phyloP scores from a whole-genome alignment of 108 stramenopile species.

The Cylindrotheca closterium region DNA sequence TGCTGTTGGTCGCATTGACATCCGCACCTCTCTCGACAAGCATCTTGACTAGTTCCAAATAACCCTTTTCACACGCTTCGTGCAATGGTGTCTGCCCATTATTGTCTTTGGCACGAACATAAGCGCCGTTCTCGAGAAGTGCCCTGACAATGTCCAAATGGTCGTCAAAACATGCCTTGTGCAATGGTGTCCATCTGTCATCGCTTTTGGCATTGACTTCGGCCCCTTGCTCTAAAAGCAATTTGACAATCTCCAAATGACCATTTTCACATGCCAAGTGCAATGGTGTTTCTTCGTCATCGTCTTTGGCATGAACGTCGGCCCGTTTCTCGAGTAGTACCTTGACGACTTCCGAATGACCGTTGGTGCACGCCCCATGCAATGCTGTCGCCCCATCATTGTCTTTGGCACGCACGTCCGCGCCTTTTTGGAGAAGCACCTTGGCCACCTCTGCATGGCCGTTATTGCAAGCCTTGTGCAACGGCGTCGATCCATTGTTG shows the following conservation, averaged over 20 bases:
- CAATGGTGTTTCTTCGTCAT: neutral
- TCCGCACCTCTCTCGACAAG: too few species aligned
- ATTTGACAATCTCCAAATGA: too few species aligned
- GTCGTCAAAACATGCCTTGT: too few species aligned
- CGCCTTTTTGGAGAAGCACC: neutral
- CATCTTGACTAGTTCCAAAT: slow-evolving; percentile 4
- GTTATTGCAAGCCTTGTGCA: neutral
- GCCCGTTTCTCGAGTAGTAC: slow-evolving; percentile 13
- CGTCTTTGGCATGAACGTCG: too few species aligned
- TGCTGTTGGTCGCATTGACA: too few species aligned
- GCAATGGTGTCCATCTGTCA: too few species aligned
- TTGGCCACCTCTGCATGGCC: neutral
- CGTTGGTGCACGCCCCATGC: slow-evolving; percentile 22
- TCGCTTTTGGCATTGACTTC: slow-evolving; percentile 11
- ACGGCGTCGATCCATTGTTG: neutral
- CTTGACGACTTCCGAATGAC: slow-evolving; percentile 1
- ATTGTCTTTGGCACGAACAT: slow-evolving; percentile 9
- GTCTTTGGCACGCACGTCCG: neutral
- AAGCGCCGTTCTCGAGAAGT: slow-evolving; percentile 10
- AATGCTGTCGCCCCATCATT: slow-evolving; percentile 1
- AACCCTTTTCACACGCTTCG: slow-evolving; percentile 10
- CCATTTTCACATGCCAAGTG: too few species aligned
- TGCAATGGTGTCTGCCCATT: slow-evolving; percentile 6
- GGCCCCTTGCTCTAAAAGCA: slow-evolving; percentile 3
- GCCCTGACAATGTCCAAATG: slow-evolving; percentile 4